phyloP scores from a whole-genome alignment of 768 basidiomycete species.

The Kwoniella sp. region DNA sequence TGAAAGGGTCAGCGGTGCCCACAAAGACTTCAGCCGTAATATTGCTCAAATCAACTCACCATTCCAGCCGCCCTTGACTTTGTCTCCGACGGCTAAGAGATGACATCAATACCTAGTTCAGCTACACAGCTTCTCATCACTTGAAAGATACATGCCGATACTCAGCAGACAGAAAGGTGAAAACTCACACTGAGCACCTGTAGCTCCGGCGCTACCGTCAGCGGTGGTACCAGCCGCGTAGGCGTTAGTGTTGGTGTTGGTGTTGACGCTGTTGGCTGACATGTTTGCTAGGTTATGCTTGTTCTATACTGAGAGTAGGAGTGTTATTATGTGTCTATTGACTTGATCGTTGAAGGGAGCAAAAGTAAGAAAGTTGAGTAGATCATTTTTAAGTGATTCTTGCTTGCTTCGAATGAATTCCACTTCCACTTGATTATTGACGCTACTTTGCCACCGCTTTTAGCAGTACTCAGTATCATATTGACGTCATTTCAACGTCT shows the following conservation, averaged over 20 bases:
- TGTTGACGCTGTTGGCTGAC: slow-evolving; percentile 9
- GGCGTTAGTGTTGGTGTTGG: slow-evolving; percentile 11
- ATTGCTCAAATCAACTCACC: slow-evolving; percentile 23
- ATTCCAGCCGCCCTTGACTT: slow-evolving; percentile 35
- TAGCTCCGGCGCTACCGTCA: slow-evolving; percentile 19
- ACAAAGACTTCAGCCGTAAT: not conserved
- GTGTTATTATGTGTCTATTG: no score
- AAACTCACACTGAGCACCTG: slow-evolving; percentile 18
- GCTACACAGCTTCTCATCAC: no score
- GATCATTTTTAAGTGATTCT: no score
- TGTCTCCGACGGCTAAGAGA: slow-evolving; percentile 32
- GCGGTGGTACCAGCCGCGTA: slow-evolving; percentile 15
- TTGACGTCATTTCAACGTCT: no score
- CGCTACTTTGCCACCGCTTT: no score
- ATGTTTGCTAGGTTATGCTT: slow-evolving; percentile 1
- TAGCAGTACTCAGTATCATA: no score
- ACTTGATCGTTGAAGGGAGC: no score
- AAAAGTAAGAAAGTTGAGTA: no score
- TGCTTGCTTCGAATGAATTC: no score
- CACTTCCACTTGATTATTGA: no score
- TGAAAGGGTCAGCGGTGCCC: not conserved
- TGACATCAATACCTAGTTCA: not conserved
- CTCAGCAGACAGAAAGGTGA: not conserved
- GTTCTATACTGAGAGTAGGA: no score
- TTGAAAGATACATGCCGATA: not conserved